These are phyloP conservation scores for Fusarium chlamydosporum DNA, from an alignment of 2,329 filamentous ascomycete species.

Conservation along the genomic window DNA sequence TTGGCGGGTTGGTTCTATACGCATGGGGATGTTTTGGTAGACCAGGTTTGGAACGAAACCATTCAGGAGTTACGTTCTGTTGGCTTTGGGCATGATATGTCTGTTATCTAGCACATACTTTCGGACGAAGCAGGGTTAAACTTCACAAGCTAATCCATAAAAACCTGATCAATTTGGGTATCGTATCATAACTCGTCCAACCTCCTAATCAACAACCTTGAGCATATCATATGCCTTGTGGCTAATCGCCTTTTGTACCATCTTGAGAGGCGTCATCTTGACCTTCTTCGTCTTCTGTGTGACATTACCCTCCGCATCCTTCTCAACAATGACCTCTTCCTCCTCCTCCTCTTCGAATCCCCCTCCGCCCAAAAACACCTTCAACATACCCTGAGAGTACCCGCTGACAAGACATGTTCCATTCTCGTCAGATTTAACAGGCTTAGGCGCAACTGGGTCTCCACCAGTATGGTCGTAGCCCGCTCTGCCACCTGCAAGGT, in stretches of 20 bases:
- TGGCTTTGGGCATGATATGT: conserved; percentile 45
- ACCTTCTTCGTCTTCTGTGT: conserved; percentile 52
- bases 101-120: background rate
- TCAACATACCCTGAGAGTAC: conserved; percentile 70
- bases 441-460: conserved; percentile 61
- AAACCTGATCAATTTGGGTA: conserved; percentile 32
- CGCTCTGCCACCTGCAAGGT: conserved; percentile 62
- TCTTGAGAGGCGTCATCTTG: conserved; percentile 60
- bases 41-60: conserved; percentile 42
- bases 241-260: conserved; percentile 65
- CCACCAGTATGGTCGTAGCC: conserved; percentile 46
- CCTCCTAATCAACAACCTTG: conserved; percentile 65
- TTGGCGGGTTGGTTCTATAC: conserved; percentile 39
- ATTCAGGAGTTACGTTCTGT: conserved; percentile 26
- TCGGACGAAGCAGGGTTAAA: background rate
- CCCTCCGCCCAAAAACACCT: conserved; percentile 68
- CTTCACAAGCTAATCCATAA: background rate
- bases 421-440: conserved; percentile 60
- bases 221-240: conserved; percentile 70
- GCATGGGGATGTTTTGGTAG: conserved; percentile 25
- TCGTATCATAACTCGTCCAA: conserved; percentile 34
- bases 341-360: conserved; percentile 60
- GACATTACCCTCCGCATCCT: conserved; percentile 45
- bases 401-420: conserved; percentile 67
- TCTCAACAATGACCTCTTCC: conserved; percentile 55